Percentiles rank a stretch among this genome's conserved stretches.
Conservation (phyloP, 2,329 filamentous ascomycete species). For the Exserohilum turcica region DNA sequence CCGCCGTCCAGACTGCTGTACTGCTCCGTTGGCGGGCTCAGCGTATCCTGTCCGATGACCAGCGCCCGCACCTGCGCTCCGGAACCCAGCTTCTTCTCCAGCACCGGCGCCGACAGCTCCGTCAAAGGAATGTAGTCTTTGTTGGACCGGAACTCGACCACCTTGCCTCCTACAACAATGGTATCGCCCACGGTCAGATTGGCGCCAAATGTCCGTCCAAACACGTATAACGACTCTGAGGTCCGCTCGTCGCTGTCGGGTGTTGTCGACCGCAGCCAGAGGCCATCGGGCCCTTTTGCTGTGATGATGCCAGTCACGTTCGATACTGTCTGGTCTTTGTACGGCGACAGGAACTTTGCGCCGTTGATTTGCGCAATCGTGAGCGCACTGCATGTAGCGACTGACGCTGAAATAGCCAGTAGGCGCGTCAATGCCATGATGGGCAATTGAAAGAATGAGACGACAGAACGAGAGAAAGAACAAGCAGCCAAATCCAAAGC, state of each 20-base stretch:
- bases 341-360: slow-evolving; percentile 66
- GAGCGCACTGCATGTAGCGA: slow-evolving; percentile 23
- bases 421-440: slow-evolving; percentile 24
- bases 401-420: slow-evolving; percentile 23
- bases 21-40: slow-evolving; percentile 64
- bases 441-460: background rate
- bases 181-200: slow-evolving; percentile 63
- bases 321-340: slow-evolving; percentile 60
- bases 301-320: slow-evolving; percentile 68
- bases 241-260: slow-evolving; percentile 62
- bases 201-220: slow-evolving; percentile 55
- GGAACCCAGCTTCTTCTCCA: slow-evolving; percentile 60
- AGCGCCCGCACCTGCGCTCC: slow-evolving; percentile 62
- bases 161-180: slow-evolving; percentile 63
- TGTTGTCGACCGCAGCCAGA: slow-evolving; percentile 67
- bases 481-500: background rate
- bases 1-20: slow-evolving; percentile 68
- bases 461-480: too few relatives aligned
- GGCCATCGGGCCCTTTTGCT: slow-evolving; percentile 64
- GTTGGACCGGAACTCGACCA: slow-evolving; percentile 64
- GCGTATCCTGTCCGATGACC: slow-evolving; percentile 64
- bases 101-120: slow-evolving; percentile 62
- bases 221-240: slow-evolving; percentile 71
- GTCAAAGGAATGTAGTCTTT: slow-evolving; percentile 66
- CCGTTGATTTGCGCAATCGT: slow-evolving; percentile 69